phyloP scores from a whole-genome alignment of 1,139 yeast genomes.

The Nakaseomyces kungkrabaensis region DNA sequence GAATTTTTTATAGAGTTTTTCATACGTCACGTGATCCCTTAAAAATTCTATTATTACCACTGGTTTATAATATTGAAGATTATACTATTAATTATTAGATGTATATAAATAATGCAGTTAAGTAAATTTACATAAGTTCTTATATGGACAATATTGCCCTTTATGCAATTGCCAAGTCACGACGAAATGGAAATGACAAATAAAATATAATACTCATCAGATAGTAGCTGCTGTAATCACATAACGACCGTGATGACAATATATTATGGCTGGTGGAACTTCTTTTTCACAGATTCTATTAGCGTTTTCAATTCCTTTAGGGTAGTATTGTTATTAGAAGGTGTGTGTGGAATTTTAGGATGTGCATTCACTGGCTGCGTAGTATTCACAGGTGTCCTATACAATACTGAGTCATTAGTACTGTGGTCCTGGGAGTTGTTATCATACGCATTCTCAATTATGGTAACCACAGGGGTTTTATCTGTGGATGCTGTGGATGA shows the following conservation, averaged over 20 bases:
- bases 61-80: too few relatives aligned
- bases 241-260: too few relatives aligned
- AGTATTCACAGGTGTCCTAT: conserved; percentile 16
- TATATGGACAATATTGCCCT: not conserved
- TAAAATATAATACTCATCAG: too few relatives aligned
- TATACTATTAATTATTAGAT: not conserved
- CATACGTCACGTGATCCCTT: too few relatives aligned
- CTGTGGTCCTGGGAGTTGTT: not conserved
- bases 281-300: conserved; percentile 24
- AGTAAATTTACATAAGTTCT: not conserved
- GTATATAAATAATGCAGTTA: not conserved
- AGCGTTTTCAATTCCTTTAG: conserved; percentile 21
- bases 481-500: conserved; percentile 3
- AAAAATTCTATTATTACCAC: too few relatives aligned
- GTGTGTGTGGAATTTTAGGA: conserved; percentile 6
- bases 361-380: conserved; percentile 1
- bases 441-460: not conserved
- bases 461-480: conserved; percentile 4
- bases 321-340: conserved; percentile 4
- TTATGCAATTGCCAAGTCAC: too few relatives aligned
- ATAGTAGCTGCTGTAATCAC: too few relatives aligned
- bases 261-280: conserved; percentile 9
- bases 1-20: too few relatives aligned
- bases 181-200: too few relatives aligned
- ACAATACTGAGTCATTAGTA: conserved; percentile 5